Evolutionary conservation across 768 basidiomycete genomes (phyloP), one percentile per base, ranked within the genome.

Genomic region (Mycena rosella): DNA sequence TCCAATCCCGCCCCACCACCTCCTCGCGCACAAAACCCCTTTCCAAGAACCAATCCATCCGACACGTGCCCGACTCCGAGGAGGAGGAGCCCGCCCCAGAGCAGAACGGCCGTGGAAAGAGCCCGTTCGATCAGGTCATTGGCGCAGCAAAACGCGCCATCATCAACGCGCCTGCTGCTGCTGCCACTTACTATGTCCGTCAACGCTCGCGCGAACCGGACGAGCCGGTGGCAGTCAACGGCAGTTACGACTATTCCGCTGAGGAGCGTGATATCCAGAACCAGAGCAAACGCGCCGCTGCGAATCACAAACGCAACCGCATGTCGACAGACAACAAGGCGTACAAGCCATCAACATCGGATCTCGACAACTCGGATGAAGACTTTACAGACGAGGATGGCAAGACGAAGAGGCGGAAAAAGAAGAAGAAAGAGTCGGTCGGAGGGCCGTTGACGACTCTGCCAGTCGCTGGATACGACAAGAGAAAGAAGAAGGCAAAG

Each of bases 271-370:
- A 91, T 29, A 90, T 82, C 70, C 84, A 88, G 66, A 72, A 75
- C 78, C 77, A 78, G 78, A 74, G 66, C 73, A 77, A 55, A 55
- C 61, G 71, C 26, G 68, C 76, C 13, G 68, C 73, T 26, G 74
- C 79, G 1, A 74, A 73, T 10, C 80, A 84, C 68, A 87, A 83
- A 74, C 86, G 88, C 27, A 85, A 84, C 71, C 87, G 90, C 34
- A 92, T 94, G 68, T 91, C 91, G 0, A 73, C 81, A 26, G 94
- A 95, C 76, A 94, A 95, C 79, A 93, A 91, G 76, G 94, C 94
- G 0, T 96, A 95, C 73, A 86, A 86, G 59, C 94, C 94, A 22
- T 78, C 88, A 1, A 76, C 77, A 61, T 91, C 89, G 10, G 91
- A 92, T 70, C 71, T 87, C 36, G 92, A 93, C 27, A 91, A 93